These are phyloP conservation scores for Acrodontium crateriforme DNA, from an alignment of 2,329 filamentous ascomycete species.

Conservation along the genomic window DNA sequence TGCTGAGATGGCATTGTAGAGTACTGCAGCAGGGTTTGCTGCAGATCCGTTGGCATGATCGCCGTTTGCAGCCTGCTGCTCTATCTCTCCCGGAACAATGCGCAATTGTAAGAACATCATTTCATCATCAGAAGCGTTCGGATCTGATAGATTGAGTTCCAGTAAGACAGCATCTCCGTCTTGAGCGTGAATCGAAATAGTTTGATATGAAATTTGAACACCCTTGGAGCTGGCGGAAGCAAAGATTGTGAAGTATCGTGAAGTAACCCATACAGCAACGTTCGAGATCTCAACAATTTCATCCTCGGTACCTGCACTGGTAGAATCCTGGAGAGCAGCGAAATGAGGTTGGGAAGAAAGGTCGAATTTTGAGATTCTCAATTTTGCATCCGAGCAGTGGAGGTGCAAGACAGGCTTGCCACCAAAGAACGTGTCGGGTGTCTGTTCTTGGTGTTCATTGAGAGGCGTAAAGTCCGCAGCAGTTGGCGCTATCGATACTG, in stretches of 20 bases:
- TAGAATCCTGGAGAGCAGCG: conserved; percentile 29
- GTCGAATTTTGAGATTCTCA: conserved; percentile 44
- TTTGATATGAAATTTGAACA: conserved; percentile 57
- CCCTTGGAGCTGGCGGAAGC: conserved; percentile 44
- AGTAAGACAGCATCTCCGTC: conserved; percentile 52
- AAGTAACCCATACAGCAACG: conserved; percentile 35
- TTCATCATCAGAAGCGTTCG: conserved; percentile 45
- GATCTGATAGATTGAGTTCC: conserved; percentile 50
- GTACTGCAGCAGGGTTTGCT: conserved; percentile 22
- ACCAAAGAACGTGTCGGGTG: conserved; percentile 57
- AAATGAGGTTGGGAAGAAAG: conserved; percentile 34
- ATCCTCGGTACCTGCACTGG: conserved; percentile 10
- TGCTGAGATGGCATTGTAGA: conserved; percentile 57
- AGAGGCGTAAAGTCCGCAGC: conserved; percentile 49
- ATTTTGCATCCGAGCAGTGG: conserved; percentile 41
- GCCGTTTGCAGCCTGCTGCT: conserved; percentile 1
- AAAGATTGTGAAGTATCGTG: conserved; percentile 49
- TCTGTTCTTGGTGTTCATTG: conserved; percentile 56
- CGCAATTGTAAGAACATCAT: conserved; percentile 54
- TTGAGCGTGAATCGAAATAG: conserved; percentile 62
- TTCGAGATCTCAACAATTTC: conserved; percentile 10
- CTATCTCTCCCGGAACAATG: conserved; percentile 37
- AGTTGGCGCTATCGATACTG: conserved; percentile 44
- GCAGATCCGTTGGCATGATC: conserved; percentile 3
- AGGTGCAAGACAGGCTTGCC: conserved; percentile 59